These are phyloP conservation scores for Pinus albicaulis DNA, from an alignment of 75 land plant species.

Conservation along the genomic window DNA sequence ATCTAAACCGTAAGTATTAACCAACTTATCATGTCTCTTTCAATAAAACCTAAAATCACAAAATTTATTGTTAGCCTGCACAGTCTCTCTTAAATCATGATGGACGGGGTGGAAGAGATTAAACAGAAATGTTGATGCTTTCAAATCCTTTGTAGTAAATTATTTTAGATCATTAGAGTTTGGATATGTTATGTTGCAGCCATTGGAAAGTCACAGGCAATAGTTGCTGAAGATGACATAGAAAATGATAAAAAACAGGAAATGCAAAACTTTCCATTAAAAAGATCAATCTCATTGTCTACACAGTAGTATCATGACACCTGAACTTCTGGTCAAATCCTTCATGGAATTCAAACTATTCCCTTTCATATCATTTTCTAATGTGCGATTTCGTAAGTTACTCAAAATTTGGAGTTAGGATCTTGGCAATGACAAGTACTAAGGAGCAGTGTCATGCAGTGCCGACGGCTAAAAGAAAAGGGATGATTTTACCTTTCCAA, in stretches of 20 bases:
- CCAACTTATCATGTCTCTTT: not conserved
- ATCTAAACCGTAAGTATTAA: slow-evolving; percentile 27
- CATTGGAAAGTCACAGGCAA: slow-evolving; percentile 38
- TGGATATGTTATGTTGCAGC: slow-evolving; percentile 15
- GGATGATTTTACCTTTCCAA: slow-evolving; percentile 87
- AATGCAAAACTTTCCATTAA: slow-evolving; percentile 11
- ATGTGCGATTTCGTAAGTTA: slow-evolving; percentile 55
- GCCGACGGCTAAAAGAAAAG: slow-evolving; percentile 19
- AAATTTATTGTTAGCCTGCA: too few relatives aligned
- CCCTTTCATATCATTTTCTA: slow-evolving; percentile 57
- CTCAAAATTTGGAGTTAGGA: too few relatives aligned
- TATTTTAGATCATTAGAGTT: too few relatives aligned
- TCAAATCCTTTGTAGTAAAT: too few relatives aligned
- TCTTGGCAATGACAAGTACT: too few relatives aligned
- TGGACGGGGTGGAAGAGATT: too few relatives aligned
- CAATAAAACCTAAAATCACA: too few relatives aligned
- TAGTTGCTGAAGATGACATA: slow-evolving; percentile 31
- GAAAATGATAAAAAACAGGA: slow-evolving; percentile 24
- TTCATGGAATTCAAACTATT: slow-evolving; percentile 14
- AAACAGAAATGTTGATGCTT: too few relatives aligned
- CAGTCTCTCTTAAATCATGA: too few relatives aligned
- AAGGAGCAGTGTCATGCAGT: not conserved
- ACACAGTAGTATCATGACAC: not conserved
- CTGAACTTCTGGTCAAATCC: not conserved
- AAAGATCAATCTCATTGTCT: not conserved